phyloP scores from a whole-genome alignment of 2,329 filamentous ascomycete genomes.

The Fulvia fulva region DNA sequence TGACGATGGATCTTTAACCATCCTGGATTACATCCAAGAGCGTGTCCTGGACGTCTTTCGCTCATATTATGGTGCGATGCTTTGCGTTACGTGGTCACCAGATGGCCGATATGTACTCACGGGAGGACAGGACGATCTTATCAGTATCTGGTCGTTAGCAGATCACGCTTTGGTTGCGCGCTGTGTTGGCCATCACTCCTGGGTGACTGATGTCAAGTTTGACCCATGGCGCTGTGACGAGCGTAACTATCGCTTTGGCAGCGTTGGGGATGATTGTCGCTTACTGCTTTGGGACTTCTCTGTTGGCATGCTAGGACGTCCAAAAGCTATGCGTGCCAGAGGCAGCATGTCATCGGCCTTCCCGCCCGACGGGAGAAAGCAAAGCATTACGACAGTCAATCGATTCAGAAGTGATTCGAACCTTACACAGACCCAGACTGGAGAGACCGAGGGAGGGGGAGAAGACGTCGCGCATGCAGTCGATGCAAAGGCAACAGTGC shows the following conservation, averaged over 20 bases:
- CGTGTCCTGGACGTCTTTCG: constrained; percentile 81
- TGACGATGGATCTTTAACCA: constrained; percentile 82
- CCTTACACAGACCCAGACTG: constrained; percentile 45
- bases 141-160: constrained; percentile 89
- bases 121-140: constrained; percentile 90
- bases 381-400: constrained; percentile 47
- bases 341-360: constrained; percentile 51
- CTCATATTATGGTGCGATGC: constrained; percentile 89
- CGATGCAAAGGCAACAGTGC: constrained; percentile 76
- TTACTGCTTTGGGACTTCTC: constrained; percentile 96
- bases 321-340: constrained; percentile 62
- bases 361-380: constrained; percentile 43
- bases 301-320: constrained; percentile 90
- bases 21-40: constrained; percentile 90
- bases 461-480: constrained; percentile 70
- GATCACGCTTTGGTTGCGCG: constrained; percentile 83
- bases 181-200: constrained; percentile 92
- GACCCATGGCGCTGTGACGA: constrained; percentile 97
- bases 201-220: constrained; percentile 90
- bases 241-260: constrained; percentile 90
- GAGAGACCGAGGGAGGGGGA: constrained; percentile 42
- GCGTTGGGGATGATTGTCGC: constrained; percentile 88
- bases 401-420: constrained; percentile 69
- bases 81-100: constrained; percentile 94
- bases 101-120: constrained; percentile 95